Conservation (phyloP, 768 basidiomycete species). For the Mycena albidolilacea region DNA sequence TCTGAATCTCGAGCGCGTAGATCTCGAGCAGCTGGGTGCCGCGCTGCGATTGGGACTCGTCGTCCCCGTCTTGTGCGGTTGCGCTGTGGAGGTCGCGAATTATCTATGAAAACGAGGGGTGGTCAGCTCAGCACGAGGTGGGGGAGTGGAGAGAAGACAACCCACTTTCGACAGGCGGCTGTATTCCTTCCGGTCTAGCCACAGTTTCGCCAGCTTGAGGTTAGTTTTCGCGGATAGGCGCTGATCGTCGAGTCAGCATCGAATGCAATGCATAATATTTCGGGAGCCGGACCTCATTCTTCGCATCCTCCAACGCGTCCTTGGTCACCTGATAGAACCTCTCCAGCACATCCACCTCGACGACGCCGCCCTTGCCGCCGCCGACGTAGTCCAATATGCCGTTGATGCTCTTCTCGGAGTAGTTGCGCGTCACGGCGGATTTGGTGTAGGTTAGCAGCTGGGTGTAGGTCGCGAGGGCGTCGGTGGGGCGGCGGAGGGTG, state of each 20-base stretch:
- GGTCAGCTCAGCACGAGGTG: constrained; percentile 5
- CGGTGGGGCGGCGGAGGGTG: constrained; percentile 79
- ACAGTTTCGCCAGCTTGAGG: constrained; percentile 95
- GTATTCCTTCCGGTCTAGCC: constrained; percentile 97
- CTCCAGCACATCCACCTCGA: constrained; percentile 91
- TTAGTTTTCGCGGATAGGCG: constrained; percentile 96
- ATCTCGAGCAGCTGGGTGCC: constrained; percentile 97
- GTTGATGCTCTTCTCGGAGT: constrained; percentile 99
- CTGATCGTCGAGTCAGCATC: constrained; percentile 56
- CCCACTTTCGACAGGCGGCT: constrained; percentile 82
- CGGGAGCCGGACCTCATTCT: constrained; percentile 84
- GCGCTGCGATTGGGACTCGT: constrained; percentile 87
- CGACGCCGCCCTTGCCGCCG: constrained; percentile 83
- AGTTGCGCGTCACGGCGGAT: constrained; percentile 94
- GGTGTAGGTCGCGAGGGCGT: constrained; percentile 90
- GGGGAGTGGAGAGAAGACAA: neutral
- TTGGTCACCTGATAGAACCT: constrained; percentile 97
- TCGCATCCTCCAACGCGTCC: constrained; percentile 90
- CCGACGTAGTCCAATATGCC: constrained; percentile 98
- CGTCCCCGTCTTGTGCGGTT: constrained; percentile 74
- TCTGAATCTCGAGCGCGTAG: constrained; percentile 98
- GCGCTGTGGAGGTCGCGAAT: constrained; percentile 82
- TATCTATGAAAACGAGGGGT: constrained; percentile 60
- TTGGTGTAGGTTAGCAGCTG: constrained; percentile 94
- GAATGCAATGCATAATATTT: neutral